phyloP scores from a whole-genome alignment of 1,284 basidiomycete genomes.

The Pisolithus thermaeus region DNA sequence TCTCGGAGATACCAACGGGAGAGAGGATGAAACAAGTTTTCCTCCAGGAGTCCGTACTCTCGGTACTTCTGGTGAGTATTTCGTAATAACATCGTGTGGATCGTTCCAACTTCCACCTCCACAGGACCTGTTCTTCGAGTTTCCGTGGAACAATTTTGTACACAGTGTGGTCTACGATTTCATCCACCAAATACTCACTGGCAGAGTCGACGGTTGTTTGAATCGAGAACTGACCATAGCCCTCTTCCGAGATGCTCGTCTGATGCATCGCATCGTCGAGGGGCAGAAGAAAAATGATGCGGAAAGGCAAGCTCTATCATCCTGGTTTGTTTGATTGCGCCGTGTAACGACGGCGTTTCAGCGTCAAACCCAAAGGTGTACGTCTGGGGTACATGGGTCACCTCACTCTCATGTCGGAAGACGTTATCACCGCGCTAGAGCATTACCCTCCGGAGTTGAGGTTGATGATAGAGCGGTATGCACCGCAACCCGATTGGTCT shows the following conservation, averaged over 20 bases:
- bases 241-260: slow-evolving; percentile 72
- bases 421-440: slow-evolving; percentile 79
- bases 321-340: slow-evolving; percentile 1
- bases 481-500: slow-evolving; percentile 81
- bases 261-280: slow-evolving; percentile 81
- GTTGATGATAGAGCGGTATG: slow-evolving; percentile 54
- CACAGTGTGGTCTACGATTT: slow-evolving; percentile 98
- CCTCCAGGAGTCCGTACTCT: slow-evolving; percentile 65
- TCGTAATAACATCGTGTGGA: background rate
- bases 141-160: slow-evolving; percentile 97
- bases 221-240: slow-evolving; percentile 80
- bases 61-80: slow-evolving; percentile 63
- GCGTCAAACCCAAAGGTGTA: slow-evolving; percentile 61
- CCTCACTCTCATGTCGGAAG: slow-evolving; percentile 88
- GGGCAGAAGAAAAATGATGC: slow-evolving; percentile 76
- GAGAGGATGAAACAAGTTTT: slow-evolving; percentile 77
- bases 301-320: slow-evolving; percentile 48
- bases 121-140: slow-evolving; percentile 91
- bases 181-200: slow-evolving; percentile 92
- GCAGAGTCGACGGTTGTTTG: slow-evolving; percentile 67
- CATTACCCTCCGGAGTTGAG: slow-evolving; percentile 82
- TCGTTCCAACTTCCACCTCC: background rate
- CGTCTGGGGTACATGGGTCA: slow-evolving; percentile 97
- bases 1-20: slow-evolving; percentile 45
- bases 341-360: slow-evolving; percentile 25